Base-by-base conservation (phyloP, 768 basidiomycete genomes). In the Panaeolus papilionaceus region DNA sequence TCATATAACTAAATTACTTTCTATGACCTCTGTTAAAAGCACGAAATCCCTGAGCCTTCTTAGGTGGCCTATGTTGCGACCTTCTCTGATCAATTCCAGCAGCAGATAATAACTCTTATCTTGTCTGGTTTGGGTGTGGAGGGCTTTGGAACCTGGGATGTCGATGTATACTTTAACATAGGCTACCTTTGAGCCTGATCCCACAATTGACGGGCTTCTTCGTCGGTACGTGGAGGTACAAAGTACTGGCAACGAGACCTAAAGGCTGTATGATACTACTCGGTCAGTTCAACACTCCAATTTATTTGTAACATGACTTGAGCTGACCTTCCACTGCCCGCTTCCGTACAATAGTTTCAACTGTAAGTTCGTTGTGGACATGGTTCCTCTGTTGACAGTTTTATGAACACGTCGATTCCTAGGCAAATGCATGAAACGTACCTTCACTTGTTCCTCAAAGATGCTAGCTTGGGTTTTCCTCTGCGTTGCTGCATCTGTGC, bases 241-340 rank as follows among this genome's bases (percentile, higher is more conserved):
- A 94, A 95, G 76, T 91, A 94, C 74, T 86, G 87, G 80, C 93
- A 95, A 62, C 92, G 89, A 54, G 91, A 85, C 67, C 84, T 84
- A 76, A 95, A 95, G 38, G 91, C 93, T 95, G 64, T 54, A 63
- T 28, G 62, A 9, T 47, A 18, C 23, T 8, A 18, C 51, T 20
- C 6, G 42, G 11, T 62, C 8, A 65, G 58, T 58, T 42, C n/a
- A 38, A 38, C 20, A 42, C 64, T 47, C 28, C 12, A 37, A 49
- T 12, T 5, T 14, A 16, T 45, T 23, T 39, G 38, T 51, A 61
- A 23, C n/a, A 28, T 14, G 40, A 40, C 38, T 28, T 12, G 9
- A 54, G 73, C 86, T 73, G 72, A 89, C 93, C 93, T 73, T 93
- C 89, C 63, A 90, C 78, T 38, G 92, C 88, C 71, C 92, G 84